Evolutionary conservation across 148 eudicot genomes (phyloP), one percentile per base, ranked within the genome.

Genomic region (Silene uniflora): DNA sequence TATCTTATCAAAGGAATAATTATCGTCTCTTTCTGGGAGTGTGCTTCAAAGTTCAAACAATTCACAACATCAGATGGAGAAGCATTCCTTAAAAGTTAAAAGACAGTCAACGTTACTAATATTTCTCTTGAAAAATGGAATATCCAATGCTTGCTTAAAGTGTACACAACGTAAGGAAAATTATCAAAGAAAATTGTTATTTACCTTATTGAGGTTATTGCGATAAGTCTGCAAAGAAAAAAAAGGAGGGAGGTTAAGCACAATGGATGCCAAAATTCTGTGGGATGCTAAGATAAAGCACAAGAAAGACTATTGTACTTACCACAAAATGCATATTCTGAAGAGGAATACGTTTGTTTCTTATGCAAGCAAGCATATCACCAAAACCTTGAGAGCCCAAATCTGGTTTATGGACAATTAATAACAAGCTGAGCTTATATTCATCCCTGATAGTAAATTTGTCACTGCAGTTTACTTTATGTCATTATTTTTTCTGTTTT

Each of bases 171-270:
- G 7, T 19, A 58, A 21, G 32, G 60, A 10, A 68, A 11, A 44
- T 10, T n/a, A 17, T 56, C 19, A 3, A 14, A 61, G 23, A 39
- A n/a, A 27, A 44, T 44, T 21, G 17, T 35, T 62, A 66, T 11
- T 77, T 92, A 95, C 99, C 99, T 95, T 95, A 85, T 95, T 95
- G 59, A 95, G 94, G 85, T 95, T 95, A 90, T 95, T 95, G 18
- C 99, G 97, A 69, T 88, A 95, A 4, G 99, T 95, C 99, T 95
- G 97, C 84, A 82, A 70, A 49, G 69, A 23, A 76, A 64, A 49
- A 52, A 25, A 79, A 23, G 47, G 32, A 64, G 54, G 24, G 19
- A 71, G 22, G 12, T 25, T 71, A 71, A 75, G 32, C 62, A 66
- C 16, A 74, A 73, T 25, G 77, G 58, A 54, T 23, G 75, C n/a